phyloP scores from a whole-genome alignment of 768 basidiomycete genomes.

The Scleroderma bovista region DNA sequence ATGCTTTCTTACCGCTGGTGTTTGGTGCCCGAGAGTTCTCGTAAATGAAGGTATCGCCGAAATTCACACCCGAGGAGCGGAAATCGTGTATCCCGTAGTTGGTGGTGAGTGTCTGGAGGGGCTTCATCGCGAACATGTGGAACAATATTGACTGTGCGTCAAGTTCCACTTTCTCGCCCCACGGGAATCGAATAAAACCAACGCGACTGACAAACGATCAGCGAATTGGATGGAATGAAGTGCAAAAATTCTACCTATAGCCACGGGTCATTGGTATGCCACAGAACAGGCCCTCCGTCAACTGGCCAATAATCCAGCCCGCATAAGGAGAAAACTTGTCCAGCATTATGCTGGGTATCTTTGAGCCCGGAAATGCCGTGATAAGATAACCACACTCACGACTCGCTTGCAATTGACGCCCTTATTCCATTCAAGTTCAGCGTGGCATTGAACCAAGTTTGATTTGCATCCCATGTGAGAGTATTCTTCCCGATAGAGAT shows the following conservation, averaged over 20 bases:
- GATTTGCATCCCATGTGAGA: conserved; percentile 10
- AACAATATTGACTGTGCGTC: conserved; percentile 6
- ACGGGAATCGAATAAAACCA: conserved; percentile 9
- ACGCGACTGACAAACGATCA: not conserved
- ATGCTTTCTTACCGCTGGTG: conserved; percentile 3
- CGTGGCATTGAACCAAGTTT: conserved; percentile 11
- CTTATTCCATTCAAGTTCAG: conserved; percentile 6
- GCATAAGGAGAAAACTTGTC: conserved; percentile 9
- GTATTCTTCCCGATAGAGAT: conserved; percentile 10
- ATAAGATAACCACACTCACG: not conserved
- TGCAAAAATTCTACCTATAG: not conserved
- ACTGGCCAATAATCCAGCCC: conserved; percentile 5
- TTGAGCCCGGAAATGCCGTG: not conserved
- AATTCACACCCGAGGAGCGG: not conserved
- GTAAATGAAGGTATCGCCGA: conserved; percentile 3
- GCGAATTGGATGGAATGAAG: not conserved
- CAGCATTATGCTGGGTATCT: conserved; percentile 3
- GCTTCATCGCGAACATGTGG: conserved; percentile 13
- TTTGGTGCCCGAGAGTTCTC: conserved; percentile 8
- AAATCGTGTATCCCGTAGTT: conserved; percentile 7
- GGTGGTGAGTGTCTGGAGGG: conserved; percentile 4
- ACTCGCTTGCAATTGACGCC: conserved; percentile 3
- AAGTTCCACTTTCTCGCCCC: conserved; percentile 5
- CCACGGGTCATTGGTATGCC: conserved; percentile 12
- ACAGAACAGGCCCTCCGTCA: conserved; percentile 8